Evolutionary conservation across 768 basidiomycete species (phyloP), one percentile per base, ranked within the genome.

Genomic region (Mrakia hoshinonis): DNA sequence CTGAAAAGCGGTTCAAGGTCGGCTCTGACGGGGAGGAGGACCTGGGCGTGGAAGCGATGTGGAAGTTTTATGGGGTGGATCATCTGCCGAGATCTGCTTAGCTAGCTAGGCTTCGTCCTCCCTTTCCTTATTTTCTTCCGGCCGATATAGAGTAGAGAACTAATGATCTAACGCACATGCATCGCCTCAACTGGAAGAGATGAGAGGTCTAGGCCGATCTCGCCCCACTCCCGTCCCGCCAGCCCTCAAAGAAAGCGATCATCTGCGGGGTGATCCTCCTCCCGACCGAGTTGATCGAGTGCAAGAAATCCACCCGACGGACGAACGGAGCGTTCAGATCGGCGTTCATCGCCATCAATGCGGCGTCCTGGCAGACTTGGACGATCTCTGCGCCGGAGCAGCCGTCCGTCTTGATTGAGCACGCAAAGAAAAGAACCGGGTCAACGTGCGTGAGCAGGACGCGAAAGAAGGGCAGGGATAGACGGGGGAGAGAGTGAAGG

Each of bases 331-430:
- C 87, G 71, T 90, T 79, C 46, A 97, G 87, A 78, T 97, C 85
- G 67, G 85, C 83, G 74, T 90, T 87, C 96, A 99, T 98, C 0
- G 93, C 90, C 67, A 88, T 78, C 73, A 98, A 79, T 0, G 95
- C 96, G 4, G 96, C 96, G 79, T 99, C 95, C 80, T 98, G 96
- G 78, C 94, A 98, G 54, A 98, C 84, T 11, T 89, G 87, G 7
- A 86, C 84, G 43, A 98, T 87, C 79, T 99, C 96, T 6, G 96
- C 96, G 5, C 96, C 96, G 24, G 94, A 98, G 78, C 92, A 99
- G 0, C 95, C 96, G 12, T 89, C 87, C 1, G 93, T 90, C 96
- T 98, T 29, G n/a, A n/a, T n/a, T 63, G 46, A 22, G 12, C 26
- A 48, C n/a, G 11, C 22, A 39, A 76, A 68, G 31, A 92, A 92